Conservation (phyloP, 768 basidiomycete genomes). For the Crucibulum laeve region DNA sequence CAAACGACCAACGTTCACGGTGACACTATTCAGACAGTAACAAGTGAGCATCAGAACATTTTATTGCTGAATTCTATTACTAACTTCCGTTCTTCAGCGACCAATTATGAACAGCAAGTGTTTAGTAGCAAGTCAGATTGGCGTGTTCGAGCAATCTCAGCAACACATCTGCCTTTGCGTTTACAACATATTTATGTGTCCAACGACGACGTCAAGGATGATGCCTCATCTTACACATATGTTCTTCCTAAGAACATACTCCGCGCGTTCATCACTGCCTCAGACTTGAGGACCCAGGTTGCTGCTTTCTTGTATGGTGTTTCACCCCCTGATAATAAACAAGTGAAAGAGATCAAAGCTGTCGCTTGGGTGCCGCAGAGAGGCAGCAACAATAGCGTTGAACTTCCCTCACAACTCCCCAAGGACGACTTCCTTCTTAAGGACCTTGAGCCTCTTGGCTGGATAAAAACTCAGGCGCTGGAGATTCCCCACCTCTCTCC, state of each 20-base stretch:
- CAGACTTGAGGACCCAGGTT: constrained; percentile 94
- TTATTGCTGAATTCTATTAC: constrained; percentile 4
- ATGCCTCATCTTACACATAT: constrained; percentile 90
- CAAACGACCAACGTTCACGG: constrained; percentile 98
- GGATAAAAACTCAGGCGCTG: constrained; percentile 94
- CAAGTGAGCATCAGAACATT: constrained; percentile 59
- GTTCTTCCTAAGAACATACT: constrained; percentile 97
- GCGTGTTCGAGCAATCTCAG: constrained; percentile 97
- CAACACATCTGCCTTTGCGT: constrained; percentile 93
- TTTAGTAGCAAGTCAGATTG: constrained; percentile 99
- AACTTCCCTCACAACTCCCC: constrained; percentile 85
- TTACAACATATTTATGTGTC: constrained; percentile 99
- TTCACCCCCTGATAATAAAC: constrained; percentile 93
- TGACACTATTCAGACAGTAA: constrained; percentile 92
- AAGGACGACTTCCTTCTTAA: constrained; percentile 94
- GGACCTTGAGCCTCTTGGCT: constrained; percentile 92
- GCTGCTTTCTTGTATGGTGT: constrained; percentile 91
- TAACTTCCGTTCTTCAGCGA: constrained; percentile 42
- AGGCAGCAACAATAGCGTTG: constrained; percentile 91
- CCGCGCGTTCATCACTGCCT: constrained; percentile 87
- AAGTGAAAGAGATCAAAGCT: constrained; percentile 98
- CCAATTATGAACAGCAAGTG: constrained; percentile 97
- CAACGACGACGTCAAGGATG: constrained; percentile 98
- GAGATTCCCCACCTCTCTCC: constrained; percentile 93
- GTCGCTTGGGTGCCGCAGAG: constrained; percentile 97